Evolutionary conservation across 192 early-diverging fungal species (phyloP), one percentile per base, ranked within the genome.

Genomic region (Coemansia biformis): DNA sequence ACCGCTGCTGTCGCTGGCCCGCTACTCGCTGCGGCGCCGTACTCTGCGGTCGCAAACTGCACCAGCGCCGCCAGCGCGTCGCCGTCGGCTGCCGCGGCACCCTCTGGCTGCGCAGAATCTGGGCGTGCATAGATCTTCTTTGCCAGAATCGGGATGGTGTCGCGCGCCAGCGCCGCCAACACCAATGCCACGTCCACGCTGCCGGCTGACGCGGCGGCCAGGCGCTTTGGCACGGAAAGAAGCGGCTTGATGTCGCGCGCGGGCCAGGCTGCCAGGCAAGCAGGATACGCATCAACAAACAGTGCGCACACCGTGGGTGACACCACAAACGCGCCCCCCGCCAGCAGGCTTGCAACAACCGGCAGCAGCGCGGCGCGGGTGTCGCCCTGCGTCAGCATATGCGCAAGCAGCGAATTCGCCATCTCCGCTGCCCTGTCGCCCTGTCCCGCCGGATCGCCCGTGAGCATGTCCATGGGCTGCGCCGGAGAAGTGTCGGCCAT

Each of bases 1-100:
- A 59, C 56, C 0, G 56, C 47, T 2, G 67, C 55, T 46, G 63
- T 39, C 7, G 46, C 56, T 12, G 47, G n/a, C 5, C 19, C 50
- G 4, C 21, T 19, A 0, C 39, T 30, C 9, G 8, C 24, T 26
- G 24, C 24, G 3, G 24, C 26, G 0, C 28, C 9, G 31, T 57
- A 57, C 10, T 29, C 38, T 0, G 49, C 41, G 1, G 51, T 45
- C 1, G 50, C 59, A 29, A 71, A 51, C 16, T 17, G 30, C 9
- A 32, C 14, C 3, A 71, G 56, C 1, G 34, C 39, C 7, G 30
- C 12, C 11, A 69, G 38, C 19, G 32, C 14, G n/a, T 16, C 24
- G n/a, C 18, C 31, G 2, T 40, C 39, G 19, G 40, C 12, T 6
- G 32, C 11, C 1, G 9, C 32, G 15, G 3, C 34, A 11, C 33